These are phyloP conservation scores for Thalia dealbata DNA, from an alignment of 176 grass and related monocot genomes.

Conservation along the genomic window DNA sequence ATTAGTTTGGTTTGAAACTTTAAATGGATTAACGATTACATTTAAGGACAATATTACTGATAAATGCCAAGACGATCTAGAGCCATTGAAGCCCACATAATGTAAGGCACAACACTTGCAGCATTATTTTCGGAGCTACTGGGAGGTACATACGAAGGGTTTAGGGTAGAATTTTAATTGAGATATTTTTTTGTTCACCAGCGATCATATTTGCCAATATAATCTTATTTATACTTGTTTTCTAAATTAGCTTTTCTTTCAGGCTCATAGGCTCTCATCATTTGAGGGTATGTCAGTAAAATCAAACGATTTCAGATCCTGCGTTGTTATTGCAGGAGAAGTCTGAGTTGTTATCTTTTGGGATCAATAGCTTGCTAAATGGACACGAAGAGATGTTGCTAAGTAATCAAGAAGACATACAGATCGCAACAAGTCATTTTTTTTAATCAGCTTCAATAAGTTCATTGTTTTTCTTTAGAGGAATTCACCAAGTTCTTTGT, in stretches of 20 bases:
- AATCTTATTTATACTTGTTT: not conserved
- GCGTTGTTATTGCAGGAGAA: not conserved
- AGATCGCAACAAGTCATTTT: not conserved
- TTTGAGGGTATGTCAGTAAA: not conserved
- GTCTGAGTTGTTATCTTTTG: not conserved
- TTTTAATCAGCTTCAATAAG: not conserved
- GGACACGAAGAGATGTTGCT: not conserved
- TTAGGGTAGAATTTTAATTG: not conserved
- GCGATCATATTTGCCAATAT: not conserved
- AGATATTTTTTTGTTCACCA: not conserved
- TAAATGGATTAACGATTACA: not conserved
- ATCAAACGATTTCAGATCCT: not conserved
- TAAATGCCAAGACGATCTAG: not conserved
- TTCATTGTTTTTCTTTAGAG: too few species aligned
- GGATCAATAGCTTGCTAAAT: not conserved
- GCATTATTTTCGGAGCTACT: not conserved
- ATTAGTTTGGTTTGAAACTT: not conserved
- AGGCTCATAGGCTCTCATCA: too few species aligned
- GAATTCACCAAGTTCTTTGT: too few species aligned
- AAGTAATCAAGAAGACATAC: not conserved
- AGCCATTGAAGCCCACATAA: too few species aligned
- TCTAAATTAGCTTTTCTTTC: too few species aligned
- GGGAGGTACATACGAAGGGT: not conserved
- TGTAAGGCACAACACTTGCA: not conserved
- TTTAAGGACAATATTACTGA: not conserved